A percentile compares a stretch with the other conserved stretches of the same genome.
phyloP scores from a whole-genome alignment of 257 asterid genomes.

The Rhazya stricta region DNA sequence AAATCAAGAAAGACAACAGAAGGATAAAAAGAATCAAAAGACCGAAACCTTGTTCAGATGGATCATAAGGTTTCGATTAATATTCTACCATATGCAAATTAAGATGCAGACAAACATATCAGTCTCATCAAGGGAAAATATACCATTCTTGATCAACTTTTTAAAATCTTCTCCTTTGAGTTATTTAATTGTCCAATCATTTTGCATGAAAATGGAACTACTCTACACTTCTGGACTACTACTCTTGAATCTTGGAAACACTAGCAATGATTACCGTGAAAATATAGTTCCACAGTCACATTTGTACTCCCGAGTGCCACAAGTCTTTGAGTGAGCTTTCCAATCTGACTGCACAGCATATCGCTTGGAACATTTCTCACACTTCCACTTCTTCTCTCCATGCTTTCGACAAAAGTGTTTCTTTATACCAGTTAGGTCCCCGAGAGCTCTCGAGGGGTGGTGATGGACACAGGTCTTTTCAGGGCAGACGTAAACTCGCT shows the following conservation, averaged over 20 bases:
- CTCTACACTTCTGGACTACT: too few relatives aligned
- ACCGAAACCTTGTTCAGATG: background rate
- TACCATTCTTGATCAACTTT: background rate
- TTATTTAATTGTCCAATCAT: background rate
- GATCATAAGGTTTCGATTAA: background rate
- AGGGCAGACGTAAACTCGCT: constrained; percentile 89
- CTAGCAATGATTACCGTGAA: constrained; percentile 47
- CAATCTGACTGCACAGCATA: constrained; percentile 92
- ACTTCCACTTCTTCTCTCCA: constrained; percentile 97
- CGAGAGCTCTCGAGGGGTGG: constrained; percentile 82
- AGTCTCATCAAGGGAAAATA: constrained; percentile 3
- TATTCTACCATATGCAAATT: constrained; percentile 5
- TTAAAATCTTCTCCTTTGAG: background rate
- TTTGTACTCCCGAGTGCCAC: constrained; percentile 89
- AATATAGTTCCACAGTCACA: constrained; percentile 89
- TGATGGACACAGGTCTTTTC: constrained; percentile 74
- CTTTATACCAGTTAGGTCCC: constrained; percentile 89
- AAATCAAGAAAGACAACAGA: constrained; percentile 10
- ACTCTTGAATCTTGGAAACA: background rate
- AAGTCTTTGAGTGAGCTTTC: constrained; percentile 91
- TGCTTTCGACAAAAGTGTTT: constrained; percentile 87
- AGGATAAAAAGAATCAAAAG: background rate
- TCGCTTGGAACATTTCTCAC: constrained; percentile 77
- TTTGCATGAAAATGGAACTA: constrained; percentile 12
- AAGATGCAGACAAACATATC: constrained; percentile 19